Percentiles rank a stretch among this genome's conserved stretches.
Evolutionary conservation across 306 rosid genomes (phyloP).

Genomic region (Lotus japonicus): DNA sequence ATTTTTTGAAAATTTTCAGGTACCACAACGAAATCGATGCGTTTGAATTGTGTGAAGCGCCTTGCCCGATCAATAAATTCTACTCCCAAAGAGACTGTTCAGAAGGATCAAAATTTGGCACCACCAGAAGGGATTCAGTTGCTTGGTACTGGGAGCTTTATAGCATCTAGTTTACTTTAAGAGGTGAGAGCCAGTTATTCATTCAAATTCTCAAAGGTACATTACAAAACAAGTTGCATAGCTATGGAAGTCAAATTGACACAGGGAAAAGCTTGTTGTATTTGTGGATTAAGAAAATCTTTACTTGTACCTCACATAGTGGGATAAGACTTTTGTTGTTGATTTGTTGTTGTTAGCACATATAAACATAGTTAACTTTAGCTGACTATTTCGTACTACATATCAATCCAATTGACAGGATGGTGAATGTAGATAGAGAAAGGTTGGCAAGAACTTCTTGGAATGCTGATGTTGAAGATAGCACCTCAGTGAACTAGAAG

Average conservation of each 20-base stretch:
- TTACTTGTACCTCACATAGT: neutral
- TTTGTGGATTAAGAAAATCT: neutral
- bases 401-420: neutral
- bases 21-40: conserved; percentile 31
- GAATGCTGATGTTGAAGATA: neutral
- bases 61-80: conserved; percentile 46
- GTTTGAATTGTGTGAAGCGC: conserved; percentile 55
- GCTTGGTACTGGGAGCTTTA: conserved; percentile 9
- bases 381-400: neutral
- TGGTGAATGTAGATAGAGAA: neutral
- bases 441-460: neutral
- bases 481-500: neutral
- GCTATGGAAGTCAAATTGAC: neutral
- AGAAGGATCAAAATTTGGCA: conserved; percentile 10
- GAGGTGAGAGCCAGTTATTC: conserved; percentile 21
- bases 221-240: neutral
- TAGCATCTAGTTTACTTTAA: neutral
- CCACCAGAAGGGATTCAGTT: conserved; percentile 14
- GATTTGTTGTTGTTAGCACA: neutral
- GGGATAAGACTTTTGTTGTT: neutral
- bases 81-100: conserved; percentile 13
- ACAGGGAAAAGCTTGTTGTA: neutral
- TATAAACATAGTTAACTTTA: neutral
- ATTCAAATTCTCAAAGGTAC: conserved; percentile 10
- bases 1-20: conserved; percentile 22